Conservation (phyloP, 2,329 filamentous ascomycete genomes). For the Exophiala xenobiotica region DNA sequence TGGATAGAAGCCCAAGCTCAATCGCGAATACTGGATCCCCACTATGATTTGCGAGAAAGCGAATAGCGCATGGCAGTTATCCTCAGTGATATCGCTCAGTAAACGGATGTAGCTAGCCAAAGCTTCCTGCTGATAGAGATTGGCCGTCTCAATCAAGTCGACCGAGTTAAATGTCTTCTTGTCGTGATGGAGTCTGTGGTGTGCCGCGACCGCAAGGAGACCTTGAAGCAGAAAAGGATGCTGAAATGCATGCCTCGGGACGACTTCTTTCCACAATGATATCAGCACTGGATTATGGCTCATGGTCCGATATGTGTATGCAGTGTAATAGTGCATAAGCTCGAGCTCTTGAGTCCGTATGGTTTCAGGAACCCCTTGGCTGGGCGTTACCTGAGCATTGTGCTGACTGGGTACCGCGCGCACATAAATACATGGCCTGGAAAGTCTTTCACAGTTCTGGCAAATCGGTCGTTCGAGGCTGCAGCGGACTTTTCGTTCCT, state of each 20-base stretch:
- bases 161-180: neutral
- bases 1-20: slow-evolving; percentile 2
- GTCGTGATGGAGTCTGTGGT: slow-evolving; percentile 34
- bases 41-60: slow-evolving; percentile 9
- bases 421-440: neutral
- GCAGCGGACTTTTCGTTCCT: slow-evolving; percentile 9
- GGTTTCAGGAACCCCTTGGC: neutral
- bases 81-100: slow-evolving; percentile 9
- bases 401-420: slow-evolving; percentile 2
- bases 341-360: slow-evolving; percentile 28
- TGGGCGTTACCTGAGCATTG: neutral
- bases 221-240: slow-evolving; percentile 43
- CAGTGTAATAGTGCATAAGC: slow-evolving; percentile 43
- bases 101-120: slow-evolving; percentile 12
- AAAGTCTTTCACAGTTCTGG: slow-evolving; percentile 11
- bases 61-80: slow-evolving; percentile 16
- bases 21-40: neutral
- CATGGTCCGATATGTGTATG: slow-evolving; percentile 34
- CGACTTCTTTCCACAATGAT: slow-evolving; percentile 38
- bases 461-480: slow-evolving; percentile 10
- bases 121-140: slow-evolving; percentile 10
- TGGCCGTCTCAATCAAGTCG: slow-evolving; percentile 24
- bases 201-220: slow-evolving; percentile 39
- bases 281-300: slow-evolving; percentile 11
- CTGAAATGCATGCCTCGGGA: slow-evolving; percentile 39